These are phyloP conservation scores for Trichosporon coremiiforme DNA, from an alignment of 1,284 basidiomycete genomes.

Conservation along the genomic window DNA sequence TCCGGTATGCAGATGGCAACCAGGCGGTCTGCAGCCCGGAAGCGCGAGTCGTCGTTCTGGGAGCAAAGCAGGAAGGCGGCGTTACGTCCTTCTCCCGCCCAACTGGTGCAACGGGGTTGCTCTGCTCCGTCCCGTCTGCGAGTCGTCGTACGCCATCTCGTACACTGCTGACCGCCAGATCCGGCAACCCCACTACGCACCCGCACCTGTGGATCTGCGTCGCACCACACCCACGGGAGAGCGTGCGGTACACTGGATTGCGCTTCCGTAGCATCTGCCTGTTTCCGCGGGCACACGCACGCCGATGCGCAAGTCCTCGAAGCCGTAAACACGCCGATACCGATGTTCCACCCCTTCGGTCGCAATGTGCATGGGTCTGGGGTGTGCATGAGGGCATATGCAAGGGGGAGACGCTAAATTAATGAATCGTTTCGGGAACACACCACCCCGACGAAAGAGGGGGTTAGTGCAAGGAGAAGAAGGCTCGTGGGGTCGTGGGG, in stretches of 20 bases:
- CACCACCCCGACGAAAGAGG: not conserved
- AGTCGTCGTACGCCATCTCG: not conserved
- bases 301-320: not conserved
- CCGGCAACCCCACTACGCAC: not conserved
- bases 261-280: not conserved
- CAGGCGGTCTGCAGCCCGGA: too few species aligned
- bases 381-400: too few species aligned
- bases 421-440: slow-evolving; percentile 1
- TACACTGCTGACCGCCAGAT: not conserved
- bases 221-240: not conserved
- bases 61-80: not conserved
- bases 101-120: not conserved
- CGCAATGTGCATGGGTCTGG: not conserved
- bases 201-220: not conserved
- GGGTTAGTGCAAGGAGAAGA: not conserved
- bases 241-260: not conserved
- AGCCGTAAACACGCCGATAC: not conserved
- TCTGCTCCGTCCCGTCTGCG: too few species aligned
- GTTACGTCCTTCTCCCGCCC: not conserved
- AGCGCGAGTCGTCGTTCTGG: not conserved
- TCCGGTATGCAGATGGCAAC: not conserved
- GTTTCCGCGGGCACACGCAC: not conserved
- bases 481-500: not conserved
- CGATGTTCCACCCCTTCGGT: not conserved
- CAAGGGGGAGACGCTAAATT: slow-evolving; percentile 5